Evolutionary conservation across 2,329 filamentous ascomycete species (phyloP), one percentile per base, ranked within the genome.

Genomic region (Alternaria sp.): DNA sequence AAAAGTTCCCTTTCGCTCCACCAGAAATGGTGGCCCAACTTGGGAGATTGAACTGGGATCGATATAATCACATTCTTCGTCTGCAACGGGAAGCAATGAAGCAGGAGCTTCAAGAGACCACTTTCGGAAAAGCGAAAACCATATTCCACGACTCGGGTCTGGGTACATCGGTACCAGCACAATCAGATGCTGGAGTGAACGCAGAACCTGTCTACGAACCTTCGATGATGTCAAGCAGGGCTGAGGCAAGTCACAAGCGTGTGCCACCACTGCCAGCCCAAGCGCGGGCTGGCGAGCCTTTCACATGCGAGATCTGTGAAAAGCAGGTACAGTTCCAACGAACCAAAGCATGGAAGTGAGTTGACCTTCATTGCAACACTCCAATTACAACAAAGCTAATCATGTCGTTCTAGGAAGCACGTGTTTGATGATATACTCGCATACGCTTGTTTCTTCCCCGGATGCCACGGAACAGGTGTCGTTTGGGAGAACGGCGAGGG

Each of bases 41-140:
- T 45, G 60, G 60, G 21, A 62, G 25, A 15, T 41, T 62, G 47
- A 62, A 62, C 20, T 62, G 60, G 54, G 60, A 62, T 53, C 44
- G 60, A 53, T 62, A 58, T 15, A 51, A 62, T 20, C 60, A 62
- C 33, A 54, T 62, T 15, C 44, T 58, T 58, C 60, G 23, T 37
- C 46, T 62, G 15, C 54, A 62, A 20, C 60, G 45, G n/a, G 47
- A 30, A 30, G 28, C 54, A 20, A 46, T 21, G 41, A 21, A 37
- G 51, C 51, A 51, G n/a, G 47, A 51, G 18, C 25, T 51, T 26
- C 25, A 26, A 20, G n/a, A 10, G 47, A 18, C 9, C 10, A 18
- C 26, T 28, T 2, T 51, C 10, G 25, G 8, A 10, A 51, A 51
- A 18, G 33, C 33, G 4, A n/a, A 4, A 37, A 37, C 33, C 7